Conservation (phyloP, 169 alveolate species). For the Eimeria maxima region DNA sequence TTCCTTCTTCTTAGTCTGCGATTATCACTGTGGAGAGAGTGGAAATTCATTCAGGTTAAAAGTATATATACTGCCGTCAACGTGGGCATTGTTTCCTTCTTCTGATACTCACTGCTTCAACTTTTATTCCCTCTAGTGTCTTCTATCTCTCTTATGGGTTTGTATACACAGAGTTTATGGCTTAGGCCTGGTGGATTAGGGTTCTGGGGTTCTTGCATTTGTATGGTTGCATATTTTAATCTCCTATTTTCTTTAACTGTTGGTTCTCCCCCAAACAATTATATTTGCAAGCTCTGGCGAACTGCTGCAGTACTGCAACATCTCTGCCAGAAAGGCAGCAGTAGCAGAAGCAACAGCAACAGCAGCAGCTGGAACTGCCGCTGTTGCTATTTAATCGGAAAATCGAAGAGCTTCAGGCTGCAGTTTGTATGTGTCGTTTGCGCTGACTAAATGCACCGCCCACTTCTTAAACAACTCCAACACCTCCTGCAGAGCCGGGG, state of each 20-base stretch:
- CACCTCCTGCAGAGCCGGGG: background rate
- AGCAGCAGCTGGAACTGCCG: background rate
- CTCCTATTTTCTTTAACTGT: background rate
- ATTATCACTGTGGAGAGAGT: background rate
- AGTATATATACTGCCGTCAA: too few species aligned
- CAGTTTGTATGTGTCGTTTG: background rate
- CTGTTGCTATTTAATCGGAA: background rate
- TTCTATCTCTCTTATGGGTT: background rate
- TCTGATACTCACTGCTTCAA: background rate
- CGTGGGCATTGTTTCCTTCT: background rate
- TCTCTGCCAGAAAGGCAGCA: background rate
- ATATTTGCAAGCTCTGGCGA: background rate
- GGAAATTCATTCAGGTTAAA: too few species aligned
- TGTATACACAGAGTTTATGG: background rate
- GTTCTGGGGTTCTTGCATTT: background rate
- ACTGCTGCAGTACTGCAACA: background rate
- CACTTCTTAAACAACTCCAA: background rate
- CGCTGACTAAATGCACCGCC: constrained; percentile 37
- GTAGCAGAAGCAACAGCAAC: background rate
- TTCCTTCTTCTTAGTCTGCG: background rate
- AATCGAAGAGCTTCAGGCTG: constrained; percentile 18
- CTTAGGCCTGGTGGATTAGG: constrained; percentile 3
- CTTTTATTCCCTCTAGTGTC: background rate
- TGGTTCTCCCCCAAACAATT: background rate
- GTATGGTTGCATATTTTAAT: background rate